Evolutionary conservation across 768 basidiomycete genomes (phyloP).

Genomic region (Coprinopsis sp.): DNA sequence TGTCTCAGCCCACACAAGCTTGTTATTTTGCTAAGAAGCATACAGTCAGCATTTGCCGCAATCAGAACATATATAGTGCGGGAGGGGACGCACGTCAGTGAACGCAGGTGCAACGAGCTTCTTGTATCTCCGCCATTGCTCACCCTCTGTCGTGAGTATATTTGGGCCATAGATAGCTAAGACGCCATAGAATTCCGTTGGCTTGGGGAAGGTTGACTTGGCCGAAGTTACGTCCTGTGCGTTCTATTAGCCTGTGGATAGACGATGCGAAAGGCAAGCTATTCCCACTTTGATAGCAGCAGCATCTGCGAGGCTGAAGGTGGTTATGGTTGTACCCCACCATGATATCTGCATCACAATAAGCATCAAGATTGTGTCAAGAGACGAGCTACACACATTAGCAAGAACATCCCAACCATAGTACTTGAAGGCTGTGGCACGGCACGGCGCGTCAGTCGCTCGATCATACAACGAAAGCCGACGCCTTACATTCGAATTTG

Average conservation of each 20-base stretch:
- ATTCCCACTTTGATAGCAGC: constrained; percentile 33
- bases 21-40: constrained; percentile 41
- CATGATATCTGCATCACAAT: no score
- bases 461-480: no score
- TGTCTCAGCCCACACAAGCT: constrained; percentile 44
- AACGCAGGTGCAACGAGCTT: constrained; percentile 58
- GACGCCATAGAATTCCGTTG: constrained; percentile 34
- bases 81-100: constrained; percentile 43
- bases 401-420: no score
- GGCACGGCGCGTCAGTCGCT: no score
- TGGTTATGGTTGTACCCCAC: no score
- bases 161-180: constrained; percentile 51
- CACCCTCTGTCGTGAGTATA: constrained; percentile 56
- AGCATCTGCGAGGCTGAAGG: no score
- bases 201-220: constrained; percentile 50
- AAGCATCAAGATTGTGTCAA: no score
- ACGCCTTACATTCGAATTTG: no score
- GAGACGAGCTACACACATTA: no score
- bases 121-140: constrained; percentile 57
- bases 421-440: no score
- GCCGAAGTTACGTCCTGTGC: constrained; percentile 48
- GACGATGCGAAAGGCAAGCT: not conserved
- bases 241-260: not conserved
- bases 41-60: no score
- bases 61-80: no score